Evolutionary conservation across 768 basidiomycete genomes (phyloP).

Genomic region (Suillus discolor): DNA sequence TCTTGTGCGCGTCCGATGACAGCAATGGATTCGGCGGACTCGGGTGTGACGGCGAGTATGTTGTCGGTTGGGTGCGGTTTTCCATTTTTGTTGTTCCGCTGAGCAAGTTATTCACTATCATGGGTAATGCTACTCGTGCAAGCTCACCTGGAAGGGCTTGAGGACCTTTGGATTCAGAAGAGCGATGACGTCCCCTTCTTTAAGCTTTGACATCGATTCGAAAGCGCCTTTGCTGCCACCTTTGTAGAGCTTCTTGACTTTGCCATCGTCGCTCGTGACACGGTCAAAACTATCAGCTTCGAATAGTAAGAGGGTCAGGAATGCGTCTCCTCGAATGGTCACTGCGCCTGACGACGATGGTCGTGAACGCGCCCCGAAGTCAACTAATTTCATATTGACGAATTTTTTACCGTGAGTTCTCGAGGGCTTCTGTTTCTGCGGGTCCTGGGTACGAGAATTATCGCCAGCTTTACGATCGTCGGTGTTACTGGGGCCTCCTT

Average conservation of each 20-base stretch:
- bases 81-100: constrained; percentile 45
- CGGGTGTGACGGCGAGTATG: constrained; percentile 86
- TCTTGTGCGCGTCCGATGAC: constrained; percentile 86
- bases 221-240: constrained; percentile 95
- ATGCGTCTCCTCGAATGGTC: constrained; percentile 78
- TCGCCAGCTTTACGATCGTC: constrained; percentile 16
- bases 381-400: constrained; percentile 82
- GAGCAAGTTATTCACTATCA: neutral
- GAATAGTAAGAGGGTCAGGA: constrained; percentile 82
- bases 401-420: constrained; percentile 74
- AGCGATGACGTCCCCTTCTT: constrained; percentile 88
- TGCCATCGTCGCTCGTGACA: constrained; percentile 51
- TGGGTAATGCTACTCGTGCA: neutral
- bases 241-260: constrained; percentile 65
- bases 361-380: constrained; percentile 67
- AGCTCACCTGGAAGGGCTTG: constrained; percentile 79
- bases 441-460: neutral
- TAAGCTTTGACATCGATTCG: constrained; percentile 82
- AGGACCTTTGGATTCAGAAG: constrained; percentile 86
- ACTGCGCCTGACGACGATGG: constrained; percentile 58
- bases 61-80: constrained; percentile 79
- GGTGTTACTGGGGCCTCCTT: constrained; percentile 7
- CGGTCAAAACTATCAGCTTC: constrained; percentile 78
- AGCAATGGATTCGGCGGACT: constrained; percentile 76
- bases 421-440: constrained; percentile 34